A percentile compares a stretch with the other conserved stretches of the same genome.
Conservation (phyloP, 2,329 filamentous ascomycete species). For the Cadophora malorum region DNA sequence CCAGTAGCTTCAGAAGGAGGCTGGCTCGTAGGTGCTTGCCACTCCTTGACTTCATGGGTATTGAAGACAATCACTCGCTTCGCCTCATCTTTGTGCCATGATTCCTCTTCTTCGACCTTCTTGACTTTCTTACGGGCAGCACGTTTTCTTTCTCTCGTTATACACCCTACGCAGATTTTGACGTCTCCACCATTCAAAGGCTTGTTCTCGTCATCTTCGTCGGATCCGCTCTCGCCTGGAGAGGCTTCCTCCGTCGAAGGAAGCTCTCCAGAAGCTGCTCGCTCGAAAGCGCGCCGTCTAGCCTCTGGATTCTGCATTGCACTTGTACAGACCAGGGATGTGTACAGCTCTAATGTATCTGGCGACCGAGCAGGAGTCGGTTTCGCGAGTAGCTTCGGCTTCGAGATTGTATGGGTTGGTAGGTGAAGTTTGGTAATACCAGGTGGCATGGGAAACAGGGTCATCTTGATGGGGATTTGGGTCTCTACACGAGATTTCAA, state of each 20-base stretch:
- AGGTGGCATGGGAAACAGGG: slow-evolving; percentile 74
- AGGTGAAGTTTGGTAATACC: slow-evolving; percentile 84
- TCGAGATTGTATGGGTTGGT: slow-evolving; percentile 89
- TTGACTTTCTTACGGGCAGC: slow-evolving; percentile 92
- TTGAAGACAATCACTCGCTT: slow-evolving; percentile 91
- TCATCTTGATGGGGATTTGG: slow-evolving; percentile 88
- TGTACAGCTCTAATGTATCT: slow-evolving; percentile 80
- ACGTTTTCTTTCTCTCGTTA: slow-evolving; percentile 87
- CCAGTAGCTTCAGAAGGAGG: slow-evolving; percentile 53
- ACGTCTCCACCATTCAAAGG: slow-evolving; percentile 93
- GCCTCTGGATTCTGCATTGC: slow-evolving; percentile 79
- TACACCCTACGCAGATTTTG: slow-evolving; percentile 89
- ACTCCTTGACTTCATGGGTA: slow-evolving; percentile 84
- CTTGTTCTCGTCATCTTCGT: slow-evolving; percentile 61
- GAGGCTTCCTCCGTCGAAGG: slow-evolving; percentile 28
- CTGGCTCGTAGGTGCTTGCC: slow-evolving; percentile 68
- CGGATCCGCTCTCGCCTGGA: slow-evolving; percentile 41
- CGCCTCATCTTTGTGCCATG: slow-evolving; percentile 81
- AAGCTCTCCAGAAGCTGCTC: slow-evolving; percentile 48
- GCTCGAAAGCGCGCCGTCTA: slow-evolving; percentile 63
- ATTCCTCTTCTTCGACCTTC: slow-evolving; percentile 89
- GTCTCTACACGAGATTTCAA: slow-evolving; percentile 94
- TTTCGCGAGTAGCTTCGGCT: slow-evolving; percentile 87
- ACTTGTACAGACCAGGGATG: slow-evolving; percentile 88
- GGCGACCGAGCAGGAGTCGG: slow-evolving; percentile 67